A percentile compares a stretch with the other conserved stretches of the same genome.
phyloP scores from a whole-genome alignment of 1,284 basidiomycete genomes.

The Heterobasidion parviporum region DNA sequence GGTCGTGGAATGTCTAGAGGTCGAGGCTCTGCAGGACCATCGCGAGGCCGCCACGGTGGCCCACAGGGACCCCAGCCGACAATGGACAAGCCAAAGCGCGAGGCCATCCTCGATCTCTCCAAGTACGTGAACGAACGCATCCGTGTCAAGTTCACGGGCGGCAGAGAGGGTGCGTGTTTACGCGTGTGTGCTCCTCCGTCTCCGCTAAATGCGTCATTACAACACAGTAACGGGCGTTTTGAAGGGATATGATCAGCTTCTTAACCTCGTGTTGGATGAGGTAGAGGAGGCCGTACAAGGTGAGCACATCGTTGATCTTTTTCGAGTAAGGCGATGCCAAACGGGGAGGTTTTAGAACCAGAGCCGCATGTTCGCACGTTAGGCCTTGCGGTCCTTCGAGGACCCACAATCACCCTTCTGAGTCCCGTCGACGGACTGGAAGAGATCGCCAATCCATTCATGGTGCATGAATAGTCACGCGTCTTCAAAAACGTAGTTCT shows the following conservation, averaged over 20 bases:
- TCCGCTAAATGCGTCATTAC: conserved; percentile 4
- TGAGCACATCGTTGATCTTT: neutral
- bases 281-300: conserved; percentile 74
- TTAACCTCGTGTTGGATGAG: conserved; percentile 93
- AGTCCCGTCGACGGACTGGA: conserved; percentile 91
- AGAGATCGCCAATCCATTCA: conserved; percentile 82
- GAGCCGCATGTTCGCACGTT: conserved; percentile 59
- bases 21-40: conserved; percentile 25
- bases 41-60: conserved; percentile 35
- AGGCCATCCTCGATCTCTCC: conserved; percentile 92
- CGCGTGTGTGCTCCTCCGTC: neutral
- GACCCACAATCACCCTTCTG: conserved; percentile 87
- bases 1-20: conserved; percentile 42
- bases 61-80: conserved; percentile 36
- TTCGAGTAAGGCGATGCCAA: neutral
- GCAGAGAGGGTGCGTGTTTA: conserved; percentile 72
- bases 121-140: conserved; percentile 92
- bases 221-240: conserved; percentile 78
- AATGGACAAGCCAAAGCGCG: conserved; percentile 86
- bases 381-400: conserved; percentile 83
- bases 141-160: conserved; percentile 94
- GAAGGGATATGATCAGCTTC: conserved; percentile 94
- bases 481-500: neutral
- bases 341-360: conserved; percentile 38
- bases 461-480: conserved; percentile 34